Base-by-base conservation (phyloP, 371 early-diverging fungal genomes). In the Synchytrium microbalum region DNA sequence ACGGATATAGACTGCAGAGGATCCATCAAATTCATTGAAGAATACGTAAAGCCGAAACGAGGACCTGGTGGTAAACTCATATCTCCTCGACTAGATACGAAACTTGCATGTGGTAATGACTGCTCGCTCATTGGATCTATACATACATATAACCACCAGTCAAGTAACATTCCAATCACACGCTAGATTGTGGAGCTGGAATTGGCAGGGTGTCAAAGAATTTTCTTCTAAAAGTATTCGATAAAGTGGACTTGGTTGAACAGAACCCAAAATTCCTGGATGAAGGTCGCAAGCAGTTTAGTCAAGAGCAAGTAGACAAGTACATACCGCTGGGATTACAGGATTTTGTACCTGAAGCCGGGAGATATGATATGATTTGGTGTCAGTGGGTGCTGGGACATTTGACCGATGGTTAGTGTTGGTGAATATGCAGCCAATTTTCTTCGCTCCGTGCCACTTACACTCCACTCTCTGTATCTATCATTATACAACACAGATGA, bases 151-250 rank as follows among this genome's bases (percentile, higher is more conserved):
- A 1, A 16, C 10, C 19, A 29, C 65, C 14, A 25, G 54, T 54
- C 26, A 32, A 46, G 10, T 10, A 59, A 16, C 27, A 26, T 29
- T 46, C 51, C 8, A 30, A 1, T 25, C 33, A 23, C 29, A 75
- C 76, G 3, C 69, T 74, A 72, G 94, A 93, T 76, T 93, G 93
- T 71, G 96, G 94, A 3, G 92, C 94, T 0, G 96, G 96, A 1
- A 96, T 96, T 63, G 95, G 96, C 1, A 81, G 97, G 19, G 93
- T 96, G 13, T 88, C 93, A 1, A 92, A 93, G 66, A 72, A 88
- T 71, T 87, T 92, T 65, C 76, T 96, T 58, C 68, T 84, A 29
- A 73, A 84, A 23, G 79, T 84, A 2, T 94, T 94, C 67, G 74
- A 86, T 28, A 78, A 79, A 28, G 92, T 93, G 2, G 97, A 96